These are phyloP conservation scores for Saturnispora besseyi DNA, from an alignment of 805 yeast species.

Conservation along the genomic window DNA sequence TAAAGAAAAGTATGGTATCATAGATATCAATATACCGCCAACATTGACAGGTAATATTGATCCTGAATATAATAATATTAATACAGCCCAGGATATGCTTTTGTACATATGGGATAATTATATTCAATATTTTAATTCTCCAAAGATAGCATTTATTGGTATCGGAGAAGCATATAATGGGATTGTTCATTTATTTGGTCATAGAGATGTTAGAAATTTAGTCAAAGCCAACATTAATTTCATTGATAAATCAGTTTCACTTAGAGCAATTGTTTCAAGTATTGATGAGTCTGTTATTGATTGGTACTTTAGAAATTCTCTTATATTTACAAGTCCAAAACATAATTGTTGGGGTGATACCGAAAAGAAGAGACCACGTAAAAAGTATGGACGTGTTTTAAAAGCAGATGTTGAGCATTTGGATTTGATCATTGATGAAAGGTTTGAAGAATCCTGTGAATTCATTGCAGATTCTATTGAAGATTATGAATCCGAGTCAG, in stretches of 20 bases:
- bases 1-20: constrained; percentile 55
- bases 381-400: constrained; percentile 84
- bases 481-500: constrained; percentile 43
- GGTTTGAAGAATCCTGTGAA: constrained; percentile 79
- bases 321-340: constrained; percentile 64
- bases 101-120: constrained; percentile 88
- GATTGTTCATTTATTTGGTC: constrained; percentile 79
- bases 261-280: constrained; percentile 74
- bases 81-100: constrained; percentile 67
- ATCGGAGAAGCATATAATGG: constrained; percentile 86
- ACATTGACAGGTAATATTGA: constrained; percentile 37
- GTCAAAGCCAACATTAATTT: constrained; percentile 67
- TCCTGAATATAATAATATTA: constrained; percentile 49
- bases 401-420: constrained; percentile 66
- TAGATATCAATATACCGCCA: constrained; percentile 77
- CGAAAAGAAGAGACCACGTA: constrained; percentile 61
- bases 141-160: constrained; percentile 72
- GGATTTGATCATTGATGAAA: constrained; percentile 67
- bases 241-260: constrained; percentile 52
- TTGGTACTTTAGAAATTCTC: constrained; percentile 83
- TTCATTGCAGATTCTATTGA: constrained; percentile 74
- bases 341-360: constrained; percentile 73
- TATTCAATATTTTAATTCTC: constrained; percentile 62
- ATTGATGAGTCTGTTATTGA: constrained; percentile 85
- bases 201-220: constrained; percentile 54